phyloP scores from a whole-genome alignment of 257 asterid genomes.

The Sherardia arvensis region DNA sequence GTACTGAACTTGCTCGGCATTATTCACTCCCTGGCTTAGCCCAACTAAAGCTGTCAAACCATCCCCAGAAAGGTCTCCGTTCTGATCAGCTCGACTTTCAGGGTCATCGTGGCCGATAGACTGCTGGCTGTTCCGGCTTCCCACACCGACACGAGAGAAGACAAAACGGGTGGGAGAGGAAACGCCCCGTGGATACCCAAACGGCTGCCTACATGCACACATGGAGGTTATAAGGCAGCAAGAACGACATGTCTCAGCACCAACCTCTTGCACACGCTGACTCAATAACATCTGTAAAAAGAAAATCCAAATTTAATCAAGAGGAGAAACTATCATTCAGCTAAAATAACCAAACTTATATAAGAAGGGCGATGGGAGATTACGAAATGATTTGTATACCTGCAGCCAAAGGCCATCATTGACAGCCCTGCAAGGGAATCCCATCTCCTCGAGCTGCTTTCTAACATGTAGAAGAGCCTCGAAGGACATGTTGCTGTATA shows the following conservation, averaged over 20 bases:
- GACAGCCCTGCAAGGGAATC: constrained; percentile 94
- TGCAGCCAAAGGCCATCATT: constrained; percentile 98
- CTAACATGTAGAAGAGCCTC: constrained; percentile 84
- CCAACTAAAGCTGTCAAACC: constrained; percentile 97
- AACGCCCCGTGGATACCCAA: constrained; percentile 53
- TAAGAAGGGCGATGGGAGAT: background rate
- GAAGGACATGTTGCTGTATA: constrained; percentile 89
- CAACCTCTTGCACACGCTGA: constrained; percentile 88
- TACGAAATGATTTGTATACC: constrained; percentile 34
- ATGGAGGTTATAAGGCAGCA: constrained; percentile 64
- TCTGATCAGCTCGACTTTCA: constrained; percentile 62
- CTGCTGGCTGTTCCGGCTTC: constrained; percentile 70
- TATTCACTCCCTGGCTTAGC: constrained; percentile 72
- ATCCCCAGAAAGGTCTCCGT: constrained; percentile 72
- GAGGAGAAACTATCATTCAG: background rate
- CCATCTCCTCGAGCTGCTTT: constrained; percentile 94
- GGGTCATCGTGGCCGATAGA: constrained; percentile 65
- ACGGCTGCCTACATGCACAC: constrained; percentile 78
- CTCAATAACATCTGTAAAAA: constrained; percentile 71
- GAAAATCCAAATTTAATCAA: constrained; percentile 7
- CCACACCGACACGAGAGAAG: constrained; percentile 93
- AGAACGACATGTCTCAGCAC: constrained; percentile 74
- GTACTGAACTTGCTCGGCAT: constrained; percentile 38
- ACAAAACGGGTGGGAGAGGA: constrained; percentile 87
- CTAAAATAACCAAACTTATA: too few relatives aligned